Evolutionary conservation across 306 rosid species (phyloP).

Genomic region (Lathyrus tuberosus): DNA sequence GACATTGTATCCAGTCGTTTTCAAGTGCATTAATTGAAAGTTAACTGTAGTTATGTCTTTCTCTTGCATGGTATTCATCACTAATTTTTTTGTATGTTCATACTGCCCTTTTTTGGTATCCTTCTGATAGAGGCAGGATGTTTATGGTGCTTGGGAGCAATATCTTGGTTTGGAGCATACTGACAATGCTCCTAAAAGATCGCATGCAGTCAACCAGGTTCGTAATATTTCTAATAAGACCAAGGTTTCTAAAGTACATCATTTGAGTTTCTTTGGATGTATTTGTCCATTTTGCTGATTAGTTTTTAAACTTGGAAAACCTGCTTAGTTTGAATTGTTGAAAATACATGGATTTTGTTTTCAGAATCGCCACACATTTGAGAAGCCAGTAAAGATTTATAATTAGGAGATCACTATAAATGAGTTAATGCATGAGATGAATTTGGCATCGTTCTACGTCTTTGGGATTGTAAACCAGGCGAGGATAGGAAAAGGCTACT

Average conservation of each 20-base stretch:
- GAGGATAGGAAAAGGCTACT: constrained; percentile 40
- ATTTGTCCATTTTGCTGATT: constrained; percentile 11
- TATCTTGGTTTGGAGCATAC: constrained; percentile 91
- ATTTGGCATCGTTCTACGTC: constrained; percentile 41
- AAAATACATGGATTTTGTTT: too few species aligned
- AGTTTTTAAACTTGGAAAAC: not conserved
- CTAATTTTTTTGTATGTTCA: constrained; percentile 17
- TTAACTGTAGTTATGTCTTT: not conserved
- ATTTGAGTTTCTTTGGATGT: constrained; percentile 13
- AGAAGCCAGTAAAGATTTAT: too few species aligned
- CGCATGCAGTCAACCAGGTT: too few species aligned
- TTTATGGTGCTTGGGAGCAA: constrained; percentile 94
- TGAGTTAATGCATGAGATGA: constrained; percentile 44
- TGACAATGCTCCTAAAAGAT: too few species aligned
- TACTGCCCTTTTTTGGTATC: not conserved
- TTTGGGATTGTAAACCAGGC: constrained; percentile 44
- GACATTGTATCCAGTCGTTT: too few species aligned
- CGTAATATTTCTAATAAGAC: not conserved
- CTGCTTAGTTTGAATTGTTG: constrained; percentile 21
- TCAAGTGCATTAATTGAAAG: too few species aligned
- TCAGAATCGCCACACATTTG: too few species aligned
- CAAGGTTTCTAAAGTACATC: not conserved
- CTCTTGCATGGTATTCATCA: not conserved
- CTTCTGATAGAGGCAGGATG: constrained; percentile 71
- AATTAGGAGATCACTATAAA: too few species aligned